Percentiles rank a stretch among this genome's conserved stretches.
phyloP scores from a whole-genome alignment of 2,329 filamentous ascomycete species.

The Lasiodiplodia theobromae region DNA sequence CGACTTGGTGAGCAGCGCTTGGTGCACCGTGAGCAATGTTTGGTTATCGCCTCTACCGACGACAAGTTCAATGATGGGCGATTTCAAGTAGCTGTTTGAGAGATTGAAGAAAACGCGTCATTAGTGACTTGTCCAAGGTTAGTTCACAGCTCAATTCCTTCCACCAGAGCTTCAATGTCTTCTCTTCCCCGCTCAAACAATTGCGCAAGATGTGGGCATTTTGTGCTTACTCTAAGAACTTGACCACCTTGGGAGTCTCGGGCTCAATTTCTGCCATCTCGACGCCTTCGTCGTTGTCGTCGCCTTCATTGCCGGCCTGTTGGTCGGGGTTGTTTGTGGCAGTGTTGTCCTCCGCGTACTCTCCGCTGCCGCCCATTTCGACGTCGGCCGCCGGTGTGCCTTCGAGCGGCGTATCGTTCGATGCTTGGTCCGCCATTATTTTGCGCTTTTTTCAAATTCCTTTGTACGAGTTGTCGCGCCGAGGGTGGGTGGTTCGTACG shows the following conservation, averaged over 20 bases:
- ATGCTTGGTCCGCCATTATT: conserved; percentile 41
- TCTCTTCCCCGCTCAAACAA: not conserved
- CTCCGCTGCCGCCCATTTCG: conserved; percentile 52
- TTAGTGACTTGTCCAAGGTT: not conserved
- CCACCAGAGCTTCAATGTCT: not conserved
- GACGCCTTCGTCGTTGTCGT: conserved; percentile 37
- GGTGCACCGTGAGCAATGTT: conserved; percentile 77
- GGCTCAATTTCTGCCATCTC: conserved; percentile 54
- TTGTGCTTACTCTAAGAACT: conserved; percentile 53
- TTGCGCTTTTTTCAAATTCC: not conserved
- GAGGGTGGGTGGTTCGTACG: not conserved
- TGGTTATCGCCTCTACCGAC: conserved; percentile 61
- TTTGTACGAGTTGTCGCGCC: not conserved
- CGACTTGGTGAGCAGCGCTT: conserved; percentile 75
- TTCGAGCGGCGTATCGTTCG: conserved; percentile 39
- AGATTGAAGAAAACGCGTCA: not conserved
- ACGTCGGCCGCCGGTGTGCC: conserved; percentile 51
- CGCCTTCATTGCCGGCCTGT: conserved; percentile 30
- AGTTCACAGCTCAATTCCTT: not conserved
- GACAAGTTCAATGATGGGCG: conserved; percentile 55
- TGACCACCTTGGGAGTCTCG: conserved; percentile 48
- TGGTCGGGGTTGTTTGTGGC: conserved; percentile 33
- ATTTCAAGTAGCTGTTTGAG: conserved; percentile 54
- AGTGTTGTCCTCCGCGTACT: conserved; percentile 35
- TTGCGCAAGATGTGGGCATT: no score